Conservation (phyloP, 2,329 filamentous ascomycete species). For the Phialophora tarda region DNA sequence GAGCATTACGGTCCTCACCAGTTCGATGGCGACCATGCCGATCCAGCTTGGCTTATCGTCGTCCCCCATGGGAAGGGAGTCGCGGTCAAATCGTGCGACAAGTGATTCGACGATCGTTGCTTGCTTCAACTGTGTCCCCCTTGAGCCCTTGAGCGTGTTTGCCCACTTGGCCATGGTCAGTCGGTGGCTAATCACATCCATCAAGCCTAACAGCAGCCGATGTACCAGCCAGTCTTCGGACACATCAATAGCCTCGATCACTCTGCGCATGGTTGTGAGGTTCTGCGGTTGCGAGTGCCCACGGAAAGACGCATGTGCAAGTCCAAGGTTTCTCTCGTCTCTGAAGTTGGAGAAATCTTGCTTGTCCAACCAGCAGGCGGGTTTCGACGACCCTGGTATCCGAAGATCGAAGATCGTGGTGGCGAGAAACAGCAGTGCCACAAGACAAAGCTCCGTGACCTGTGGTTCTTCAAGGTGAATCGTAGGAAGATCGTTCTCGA, state of each 20-base stretch:
- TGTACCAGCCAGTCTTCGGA: slow-evolving; percentile 34
- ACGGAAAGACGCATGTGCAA: slow-evolving; percentile 30
- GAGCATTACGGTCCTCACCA: slow-evolving; percentile 65
- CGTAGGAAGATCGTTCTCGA: slow-evolving; percentile 1
- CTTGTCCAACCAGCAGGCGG: slow-evolving; percentile 17
- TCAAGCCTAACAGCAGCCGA: slow-evolving; percentile 29
- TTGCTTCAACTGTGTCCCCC: slow-evolving; percentile 12
- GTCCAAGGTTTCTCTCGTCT: slow-evolving; percentile 24
- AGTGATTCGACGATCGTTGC: slow-evolving; percentile 41
- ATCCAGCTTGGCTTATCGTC: slow-evolving; percentile 29
- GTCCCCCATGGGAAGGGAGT: slow-evolving; percentile 12
- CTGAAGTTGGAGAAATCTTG: slow-evolving; percentile 23
- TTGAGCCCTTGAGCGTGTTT: slow-evolving; percentile 16
- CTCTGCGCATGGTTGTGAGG: slow-evolving; percentile 10
- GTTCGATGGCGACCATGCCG: slow-evolving; percentile 31
- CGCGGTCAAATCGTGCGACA: slow-evolving; percentile 43
- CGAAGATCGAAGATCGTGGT: slow-evolving; percentile 20
- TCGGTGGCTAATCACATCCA: slow-evolving; percentile 36
- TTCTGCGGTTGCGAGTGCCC: not conserved
- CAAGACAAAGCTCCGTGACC: slow-evolving; percentile 28
- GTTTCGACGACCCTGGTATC: not conserved
- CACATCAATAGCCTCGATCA: slow-evolving; percentile 31
- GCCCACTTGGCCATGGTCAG: slow-evolving; percentile 28
- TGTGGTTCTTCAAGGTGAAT: slow-evolving; percentile 28
- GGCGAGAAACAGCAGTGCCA: slow-evolving; percentile 28